phyloP scores from a whole-genome alignment of 768 basidiomycete genomes.

The Exsudoporus frostii region DNA sequence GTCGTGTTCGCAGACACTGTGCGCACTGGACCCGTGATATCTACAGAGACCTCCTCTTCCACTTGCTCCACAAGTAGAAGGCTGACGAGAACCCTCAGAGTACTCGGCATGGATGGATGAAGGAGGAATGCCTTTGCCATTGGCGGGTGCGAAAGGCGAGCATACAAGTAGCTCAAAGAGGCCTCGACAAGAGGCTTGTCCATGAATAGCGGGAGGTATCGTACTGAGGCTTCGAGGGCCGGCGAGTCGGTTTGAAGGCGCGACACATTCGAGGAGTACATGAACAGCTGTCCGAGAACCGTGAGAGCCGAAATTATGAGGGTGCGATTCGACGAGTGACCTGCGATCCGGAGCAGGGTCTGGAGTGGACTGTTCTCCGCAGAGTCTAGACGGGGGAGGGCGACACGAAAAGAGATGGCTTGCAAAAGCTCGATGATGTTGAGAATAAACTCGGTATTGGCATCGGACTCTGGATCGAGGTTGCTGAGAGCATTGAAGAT shows the following conservation, averaged over 20 bases:
- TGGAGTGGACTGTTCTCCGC: slow-evolving; percentile 50
- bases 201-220: slow-evolving; percentile 67
- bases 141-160: slow-evolving; percentile 67
- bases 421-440: slow-evolving; percentile 72
- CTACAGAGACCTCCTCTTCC: slow-evolving; percentile 61
- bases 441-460: slow-evolving; percentile 69
- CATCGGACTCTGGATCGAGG: slow-evolving; percentile 58
- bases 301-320: slow-evolving; percentile 66
- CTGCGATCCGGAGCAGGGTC: slow-evolving; percentile 53
- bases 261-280: slow-evolving; percentile 53
- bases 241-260: slow-evolving; percentile 55
- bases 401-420: slow-evolving; percentile 48
- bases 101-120: slow-evolving; percentile 65
- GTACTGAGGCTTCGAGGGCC: slow-evolving; percentile 60
- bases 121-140: slow-evolving; percentile 78
- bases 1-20: slow-evolving; percentile 55
- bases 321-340: slow-evolving; percentile 65
- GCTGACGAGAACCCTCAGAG: slow-evolving; percentile 63
- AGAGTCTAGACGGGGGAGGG: slow-evolving; percentile 35
- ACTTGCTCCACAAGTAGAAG: slow-evolving; percentile 69
- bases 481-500: slow-evolving; percentile 63
- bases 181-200: slow-evolving; percentile 71
- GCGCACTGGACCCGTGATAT: slow-evolving; percentile 57
- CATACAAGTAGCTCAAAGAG: slow-evolving; percentile 70
- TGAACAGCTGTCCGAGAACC: slow-evolving; percentile 59